These are phyloP conservation scores for Saccharomycopsis fermentans DNA, from an alignment of 805 yeast species.

Conservation along the genomic window DNA sequence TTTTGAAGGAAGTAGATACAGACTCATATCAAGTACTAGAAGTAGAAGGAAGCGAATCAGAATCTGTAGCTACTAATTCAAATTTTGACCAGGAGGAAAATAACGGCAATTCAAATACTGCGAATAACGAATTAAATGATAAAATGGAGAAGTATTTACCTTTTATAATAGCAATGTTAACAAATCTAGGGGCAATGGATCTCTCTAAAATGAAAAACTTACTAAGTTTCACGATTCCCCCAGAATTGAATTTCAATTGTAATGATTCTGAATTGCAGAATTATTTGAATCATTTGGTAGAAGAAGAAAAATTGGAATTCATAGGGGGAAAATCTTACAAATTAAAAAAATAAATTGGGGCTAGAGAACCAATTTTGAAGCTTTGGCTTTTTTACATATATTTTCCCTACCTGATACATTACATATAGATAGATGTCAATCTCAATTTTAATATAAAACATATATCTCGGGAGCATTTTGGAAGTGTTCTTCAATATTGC, in stretches of 20 bases:
- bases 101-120: not conserved
- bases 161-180: constrained; percentile 45
- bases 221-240: constrained; percentile 45
- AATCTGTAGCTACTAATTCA: constrained; percentile 3
- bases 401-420: not conserved
- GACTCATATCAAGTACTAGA: constrained; percentile 35
- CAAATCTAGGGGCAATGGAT: constrained; percentile 43
- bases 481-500: too few relatives aligned
- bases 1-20: constrained; percentile 34
- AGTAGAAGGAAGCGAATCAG: constrained; percentile 17
- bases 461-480: too few relatives aligned
- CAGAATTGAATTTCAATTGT: constrained; percentile 31
- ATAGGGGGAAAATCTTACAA: constrained; percentile 8
- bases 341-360: constrained; percentile 1
- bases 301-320: constrained; percentile 31
- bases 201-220: constrained; percentile 42
- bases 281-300: constrained; percentile 34
- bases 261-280: constrained; percentile 33
- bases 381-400: not conserved
- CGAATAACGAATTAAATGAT: constrained; percentile 23
- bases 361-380: too few relatives aligned
- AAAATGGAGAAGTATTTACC: constrained; percentile 31
- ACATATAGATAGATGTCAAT: too few relatives aligned
- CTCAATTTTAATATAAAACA: too few relatives aligned
- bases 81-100: constrained; percentile 23